Evolutionary conservation across 2,329 filamentous ascomycete species (phyloP).

Genomic region (Arthrobotrys sphaeroides): DNA sequence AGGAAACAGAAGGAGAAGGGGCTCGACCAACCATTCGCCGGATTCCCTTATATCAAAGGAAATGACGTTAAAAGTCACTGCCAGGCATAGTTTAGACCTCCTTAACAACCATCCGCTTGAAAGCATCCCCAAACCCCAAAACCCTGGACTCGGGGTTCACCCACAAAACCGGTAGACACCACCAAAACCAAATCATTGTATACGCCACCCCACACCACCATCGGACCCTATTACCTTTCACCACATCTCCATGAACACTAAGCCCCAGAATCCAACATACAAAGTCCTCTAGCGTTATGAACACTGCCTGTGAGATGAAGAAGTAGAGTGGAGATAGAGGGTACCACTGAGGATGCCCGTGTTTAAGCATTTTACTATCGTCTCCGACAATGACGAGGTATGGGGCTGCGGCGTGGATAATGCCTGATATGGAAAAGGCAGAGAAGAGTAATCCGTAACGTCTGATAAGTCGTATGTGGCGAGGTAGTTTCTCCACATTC

Average conservation of each 20-base stretch:
- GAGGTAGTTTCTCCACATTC: not conserved
- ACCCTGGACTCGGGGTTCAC: slow-evolving; percentile 17
- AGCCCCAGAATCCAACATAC: not conserved
- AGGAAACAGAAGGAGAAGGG: no score
- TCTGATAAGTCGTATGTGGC: not conserved
- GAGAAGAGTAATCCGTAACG: not conserved
- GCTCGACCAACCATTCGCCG: no score
- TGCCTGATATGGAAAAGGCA: not conserved
- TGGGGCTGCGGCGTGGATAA: not conserved
- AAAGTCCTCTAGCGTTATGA: not conserved
- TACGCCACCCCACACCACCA: slow-evolving; percentile 3
- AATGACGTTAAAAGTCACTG: no score
- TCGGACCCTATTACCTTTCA: not conserved
- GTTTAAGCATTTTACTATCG: not conserved
- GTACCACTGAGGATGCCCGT: slow-evolving; percentile 16
- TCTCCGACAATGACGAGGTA: slow-evolving; percentile 2
- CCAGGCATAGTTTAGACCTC: no score
- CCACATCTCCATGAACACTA: not conserved
- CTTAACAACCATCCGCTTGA: no score
- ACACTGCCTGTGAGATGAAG: not conserved
- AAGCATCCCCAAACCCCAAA: slow-evolving; percentile 31
- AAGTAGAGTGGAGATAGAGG: not conserved
- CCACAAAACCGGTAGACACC: not conserved
- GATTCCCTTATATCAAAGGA: no score
- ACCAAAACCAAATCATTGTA: slow-evolving; percentile 6